Evolutionary conservation across 108 stramenopile species (phyloP), one percentile per base, ranked within the genome.

Genomic region (Cyclotella cryptica): DNA sequence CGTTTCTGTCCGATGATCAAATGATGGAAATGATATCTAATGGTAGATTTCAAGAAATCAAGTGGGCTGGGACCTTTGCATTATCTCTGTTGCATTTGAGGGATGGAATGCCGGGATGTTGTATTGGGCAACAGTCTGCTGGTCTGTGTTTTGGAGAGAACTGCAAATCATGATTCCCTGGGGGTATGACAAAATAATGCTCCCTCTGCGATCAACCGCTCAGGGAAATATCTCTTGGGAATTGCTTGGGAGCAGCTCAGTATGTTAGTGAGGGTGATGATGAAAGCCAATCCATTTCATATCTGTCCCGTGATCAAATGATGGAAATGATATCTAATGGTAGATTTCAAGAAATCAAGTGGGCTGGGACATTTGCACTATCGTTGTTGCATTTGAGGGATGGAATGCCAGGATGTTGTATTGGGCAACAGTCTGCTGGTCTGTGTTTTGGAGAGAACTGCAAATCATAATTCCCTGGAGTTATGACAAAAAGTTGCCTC

Each of bases 21-120:
- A 59, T 84, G 21, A 19, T 66, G 14, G 43, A 78, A 24, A 73
- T 75, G 13, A 18, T 88, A 27, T 66, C 79, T 40, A 55, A 74
- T n/a, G 90, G 85, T 18, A 67, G 64, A 24, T 90, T 90, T 65
- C 78, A 85, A 62, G 90, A 90, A 67, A 75, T 90, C 12, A 90
- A 90, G 66, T 90, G 90, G 90, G 84, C 86, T 13, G 90, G 88
- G 13, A 87, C 88, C 18, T 70, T 90, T 44, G 84, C 82, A 5
- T 53, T 90, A 5, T 80, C 87, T 28, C 62, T 90, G 35, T 41
- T 88, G 61, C 82, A 86, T 49, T 29, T 86, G 3, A 72, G 67
- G 43, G 72, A 67, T 55, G 59, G 51, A 3, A 79, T 79, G 71
- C 71, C 71, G 6, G 66, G 57, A 11, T 75, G 74, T 41, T 75